A percentile compares a stretch with the other conserved stretches of the same genome.
These are phyloP conservation scores for Boletus coccyginus DNA, from an alignment of 768 basidiomycete species.

Conservation along the genomic window DNA sequence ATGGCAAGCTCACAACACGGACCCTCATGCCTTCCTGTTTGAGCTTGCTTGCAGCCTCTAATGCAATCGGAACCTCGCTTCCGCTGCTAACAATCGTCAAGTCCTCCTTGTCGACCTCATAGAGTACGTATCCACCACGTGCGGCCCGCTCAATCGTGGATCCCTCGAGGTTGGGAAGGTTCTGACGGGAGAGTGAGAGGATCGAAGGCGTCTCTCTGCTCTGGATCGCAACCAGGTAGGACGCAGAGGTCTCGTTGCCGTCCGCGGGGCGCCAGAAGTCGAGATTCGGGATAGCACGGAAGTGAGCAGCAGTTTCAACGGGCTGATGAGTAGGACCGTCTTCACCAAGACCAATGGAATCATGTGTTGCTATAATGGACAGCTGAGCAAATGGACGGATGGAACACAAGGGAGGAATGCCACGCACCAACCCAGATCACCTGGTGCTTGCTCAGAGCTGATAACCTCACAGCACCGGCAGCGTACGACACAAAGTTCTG, in stretches of 20 bases:
- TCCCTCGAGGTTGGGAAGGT: conserved; percentile 87
- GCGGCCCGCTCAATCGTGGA: conserved; percentile 81
- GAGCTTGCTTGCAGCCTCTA: conserved; percentile 84
- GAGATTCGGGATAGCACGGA: conserved; percentile 88
- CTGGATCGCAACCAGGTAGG: conserved; percentile 77
- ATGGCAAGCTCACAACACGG: conserved; percentile 85
- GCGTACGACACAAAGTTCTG: conserved; percentile 94
- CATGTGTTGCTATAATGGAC: conserved; percentile 71
- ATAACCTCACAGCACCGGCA: conserved; percentile 87
- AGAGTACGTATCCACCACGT: conserved; percentile 87
- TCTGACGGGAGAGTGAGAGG: conserved; percentile 81
- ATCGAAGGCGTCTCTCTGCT: conserved; percentile 80
- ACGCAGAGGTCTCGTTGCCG: conserved; percentile 95
- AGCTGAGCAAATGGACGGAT: neutral
- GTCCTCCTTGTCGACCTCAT: conserved; percentile 75
- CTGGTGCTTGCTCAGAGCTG: conserved; percentile 84
- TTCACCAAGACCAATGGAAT: conserved; percentile 90
- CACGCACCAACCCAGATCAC: conserved; percentile 90
- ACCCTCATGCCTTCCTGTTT: conserved; percentile 74
- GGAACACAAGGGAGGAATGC: neutral
- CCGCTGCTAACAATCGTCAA: conserved; percentile 89
- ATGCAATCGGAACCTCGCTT: conserved; percentile 83
- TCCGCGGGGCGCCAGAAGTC: conserved; percentile 94
- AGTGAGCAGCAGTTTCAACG: conserved; percentile 80
- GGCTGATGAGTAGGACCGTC: conserved; percentile 98